Percentiles rank a stretch among this genome's conserved stretches.
Conservation (phyloP, 192 early-diverging fungal species). For the Thamnidium elegans region DNA sequence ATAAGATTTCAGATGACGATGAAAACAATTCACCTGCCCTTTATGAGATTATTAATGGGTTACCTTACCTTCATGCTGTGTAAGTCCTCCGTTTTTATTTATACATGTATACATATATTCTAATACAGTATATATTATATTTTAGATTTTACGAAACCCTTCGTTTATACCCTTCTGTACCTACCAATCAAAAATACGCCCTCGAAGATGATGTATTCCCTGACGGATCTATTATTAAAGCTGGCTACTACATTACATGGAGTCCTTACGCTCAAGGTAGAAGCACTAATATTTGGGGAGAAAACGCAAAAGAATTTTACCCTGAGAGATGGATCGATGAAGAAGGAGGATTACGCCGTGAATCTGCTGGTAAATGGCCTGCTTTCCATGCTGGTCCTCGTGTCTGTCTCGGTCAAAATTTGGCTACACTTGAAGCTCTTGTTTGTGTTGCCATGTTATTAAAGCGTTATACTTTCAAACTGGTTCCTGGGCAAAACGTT, state of each 20-base stretch:
- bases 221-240: constrained; percentile 50
- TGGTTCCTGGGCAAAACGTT: constrained; percentile 34
- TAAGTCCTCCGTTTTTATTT: constrained; percentile 6
- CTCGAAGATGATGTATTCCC: constrained; percentile 58
- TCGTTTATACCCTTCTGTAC: constrained; percentile 67
- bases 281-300: constrained; percentile 56
- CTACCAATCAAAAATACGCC: constrained; percentile 52
- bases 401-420: constrained; percentile 36
- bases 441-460: constrained; percentile 39
- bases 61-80: constrained; percentile 41
- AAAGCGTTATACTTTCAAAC: constrained; percentile 36
- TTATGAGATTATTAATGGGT: constrained; percentile 30
- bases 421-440: constrained; percentile 46
- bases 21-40: constrained; percentile 21
- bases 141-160: constrained; percentile 50
- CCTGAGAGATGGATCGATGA: constrained; percentile 65
- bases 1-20: constrained; percentile 30
- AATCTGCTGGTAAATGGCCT: constrained; percentile 47
- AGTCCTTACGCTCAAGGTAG: constrained; percentile 53
- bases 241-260: constrained; percentile 51
- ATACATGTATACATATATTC: background rate
- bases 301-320: constrained; percentile 57
- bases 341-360: constrained; percentile 29
- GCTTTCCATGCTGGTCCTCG: constrained; percentile 59
- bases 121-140: background rate